A percentile compares a stretch with the other conserved stretches of the same genome.
Evolutionary conservation across 2,329 filamentous ascomycete genomes (phyloP).

Genomic region (Nemania diffusa): DNA sequence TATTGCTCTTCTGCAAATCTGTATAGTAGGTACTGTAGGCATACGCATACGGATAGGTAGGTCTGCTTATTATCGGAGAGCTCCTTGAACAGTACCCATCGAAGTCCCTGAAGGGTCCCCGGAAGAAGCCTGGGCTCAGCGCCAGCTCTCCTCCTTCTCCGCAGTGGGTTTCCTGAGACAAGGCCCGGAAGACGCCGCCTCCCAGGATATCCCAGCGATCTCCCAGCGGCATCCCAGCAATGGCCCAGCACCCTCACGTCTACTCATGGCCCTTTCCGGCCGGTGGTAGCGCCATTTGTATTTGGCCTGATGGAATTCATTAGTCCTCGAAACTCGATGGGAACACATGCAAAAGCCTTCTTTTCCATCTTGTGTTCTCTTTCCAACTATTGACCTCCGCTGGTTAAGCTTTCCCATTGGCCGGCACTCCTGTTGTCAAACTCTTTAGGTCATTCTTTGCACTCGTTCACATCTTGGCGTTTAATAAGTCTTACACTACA

Average conservation of each 20-base stretch:
- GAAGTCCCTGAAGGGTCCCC: conserved; percentile 8
- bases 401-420: conserved; percentile 22
- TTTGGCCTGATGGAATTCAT: conserved; percentile 17
- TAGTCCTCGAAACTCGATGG: conserved; percentile 25
- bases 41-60: too few relatives aligned
- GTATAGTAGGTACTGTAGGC: not conserved
- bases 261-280: conserved; percentile 21
- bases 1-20: not conserved
- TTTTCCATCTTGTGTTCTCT: conserved; percentile 3
- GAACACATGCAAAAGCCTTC: conserved; percentile 24
- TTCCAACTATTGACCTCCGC: not conserved
- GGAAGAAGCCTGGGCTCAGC: conserved; percentile 16
- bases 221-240: too few relatives aligned
- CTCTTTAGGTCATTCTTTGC: not conserved
- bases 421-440: conserved; percentile 5
- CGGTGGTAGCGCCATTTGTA: conserved; percentile 27
- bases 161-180: conserved; percentile 28
- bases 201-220: conserved; percentile 26
- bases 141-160: conserved; percentile 21
- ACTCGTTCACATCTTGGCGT: not conserved
- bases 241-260: conserved; percentile 5
- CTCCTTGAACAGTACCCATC: conserved; percentile 24
- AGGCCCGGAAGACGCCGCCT: conserved; percentile 40
- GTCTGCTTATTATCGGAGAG: conserved; percentile 30
- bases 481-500: conserved; percentile 5